Percentiles rank a stretch among this genome's conserved stretches.
Conservation (phyloP, 2,329 filamentous ascomycete species). For the Clonostachys sp. region DNA sequence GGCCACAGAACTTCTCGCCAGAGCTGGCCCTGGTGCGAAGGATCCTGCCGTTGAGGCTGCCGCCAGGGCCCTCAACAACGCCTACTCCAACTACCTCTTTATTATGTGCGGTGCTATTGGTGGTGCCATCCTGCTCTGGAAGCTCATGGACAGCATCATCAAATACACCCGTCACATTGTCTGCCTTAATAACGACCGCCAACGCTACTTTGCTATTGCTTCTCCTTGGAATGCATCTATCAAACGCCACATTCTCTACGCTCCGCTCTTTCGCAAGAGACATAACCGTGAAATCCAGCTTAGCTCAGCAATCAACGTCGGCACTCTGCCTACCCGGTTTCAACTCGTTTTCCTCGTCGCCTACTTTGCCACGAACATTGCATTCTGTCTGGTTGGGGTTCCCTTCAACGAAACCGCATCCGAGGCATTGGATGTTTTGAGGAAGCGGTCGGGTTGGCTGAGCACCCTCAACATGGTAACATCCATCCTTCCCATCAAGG, state of each 20-base stretch:
- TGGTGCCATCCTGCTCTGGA: constrained; percentile 61
- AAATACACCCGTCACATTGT: constrained; percentile 70
- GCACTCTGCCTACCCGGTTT: constrained; percentile 58
- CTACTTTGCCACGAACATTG: constrained; percentile 54
- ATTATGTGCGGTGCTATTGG: constrained; percentile 62
- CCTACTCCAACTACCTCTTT: constrained; percentile 56
- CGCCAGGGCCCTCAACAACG: constrained; percentile 28
- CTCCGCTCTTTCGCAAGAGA: constrained; percentile 55
- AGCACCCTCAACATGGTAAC: constrained; percentile 69
- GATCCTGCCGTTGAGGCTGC: constrained; percentile 2
- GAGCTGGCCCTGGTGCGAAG: constrained; percentile 2
- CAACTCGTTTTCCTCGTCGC: constrained; percentile 49
- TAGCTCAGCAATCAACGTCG: constrained; percentile 49
- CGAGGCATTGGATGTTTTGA: constrained; percentile 27
- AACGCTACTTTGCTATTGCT: constrained; percentile 70
- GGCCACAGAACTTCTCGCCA: constrained; percentile 2
- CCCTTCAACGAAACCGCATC: constrained; percentile 42
- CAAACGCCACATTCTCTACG: constrained; percentile 71
- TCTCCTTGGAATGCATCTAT: constrained; percentile 50
- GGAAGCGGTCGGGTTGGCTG: constrained; percentile 67
- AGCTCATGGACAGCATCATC: constrained; percentile 53
- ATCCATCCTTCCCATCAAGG: constrained; percentile 4
- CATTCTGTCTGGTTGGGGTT: constrained; percentile 65
- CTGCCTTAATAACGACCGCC: constrained; percentile 73
- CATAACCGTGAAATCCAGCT: constrained; percentile 62